Base-by-base conservation (phyloP, 331 rosid species). In the Quercus lobata region DNA sequence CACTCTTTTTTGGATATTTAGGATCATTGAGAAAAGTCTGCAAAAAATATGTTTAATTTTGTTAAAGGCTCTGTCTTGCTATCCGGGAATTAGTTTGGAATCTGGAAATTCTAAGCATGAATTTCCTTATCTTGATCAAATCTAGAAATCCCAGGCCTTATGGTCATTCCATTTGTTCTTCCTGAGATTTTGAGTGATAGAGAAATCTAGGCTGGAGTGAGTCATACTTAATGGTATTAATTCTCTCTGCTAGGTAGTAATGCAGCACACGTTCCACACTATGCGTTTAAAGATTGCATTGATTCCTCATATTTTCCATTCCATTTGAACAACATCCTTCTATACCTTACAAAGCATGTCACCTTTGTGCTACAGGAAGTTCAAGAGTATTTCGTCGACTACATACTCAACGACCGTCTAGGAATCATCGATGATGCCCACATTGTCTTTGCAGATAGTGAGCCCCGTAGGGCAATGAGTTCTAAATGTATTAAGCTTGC, bases 381-480 rank as follows among this genome's bases (percentile, higher is more conserved):
- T 18, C 58, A 15, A 0, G 73, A 84, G 72, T 84, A 83, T 21
- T 84, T 79, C 4, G 46, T 56, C 34, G 21, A 87, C 56, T 82
- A 74, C 71, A 74, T 84, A 8, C 73, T 84, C 7, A 54, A 82
- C 37, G 84, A 84, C 62, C 74, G n/a, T 24, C 70, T 87, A 71
- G 91, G 87, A 57, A 81, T 65, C 22, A 85, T 85, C 69, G 78
- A 80, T 1, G 54, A 82, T 69, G 87, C 89, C n/a, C 89, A 87
- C 65, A 32, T 53, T 3, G 89, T 78, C 73, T 77, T 52, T 74
- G 85, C 85, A 9, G 91, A 85, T 60, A 75, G 0, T 24, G 18
- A 77, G 7, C 63, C 35, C 0, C 16, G 7, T 0, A 66, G 78
- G 74, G 88, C 88, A 12, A 65, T 17, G 78, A 84, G 87, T 27